These are phyloP conservation scores for Aspergillus sp. DNA, from an alignment of 2,329 filamentous ascomycete species.

Conservation along the genomic window DNA sequence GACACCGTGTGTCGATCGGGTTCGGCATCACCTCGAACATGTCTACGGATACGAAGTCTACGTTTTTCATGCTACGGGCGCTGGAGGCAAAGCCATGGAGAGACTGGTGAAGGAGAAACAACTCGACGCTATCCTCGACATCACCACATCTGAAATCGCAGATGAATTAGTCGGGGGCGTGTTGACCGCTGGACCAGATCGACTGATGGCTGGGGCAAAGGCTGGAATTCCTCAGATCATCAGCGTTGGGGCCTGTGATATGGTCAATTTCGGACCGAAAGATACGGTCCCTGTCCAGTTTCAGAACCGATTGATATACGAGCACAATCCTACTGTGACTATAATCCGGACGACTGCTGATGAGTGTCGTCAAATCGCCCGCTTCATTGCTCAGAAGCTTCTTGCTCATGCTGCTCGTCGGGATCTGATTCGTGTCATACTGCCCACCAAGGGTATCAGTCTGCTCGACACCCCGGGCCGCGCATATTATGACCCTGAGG, in stretches of 20 bases:
- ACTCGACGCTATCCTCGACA: constrained; percentile 63
- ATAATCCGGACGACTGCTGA: constrained; percentile 59
- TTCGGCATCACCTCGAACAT: constrained; percentile 48
- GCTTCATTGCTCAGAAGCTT: constrained; percentile 54
- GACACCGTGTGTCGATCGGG: constrained; percentile 57
- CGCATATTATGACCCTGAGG: constrained; percentile 49
- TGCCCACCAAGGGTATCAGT: constrained; percentile 59
- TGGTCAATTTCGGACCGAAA: constrained; percentile 60
- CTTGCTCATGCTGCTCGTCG: constrained; percentile 30
- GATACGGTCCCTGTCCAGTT: constrained; percentile 54
- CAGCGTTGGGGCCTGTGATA: constrained; percentile 54
- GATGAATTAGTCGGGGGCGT: constrained; percentile 61
- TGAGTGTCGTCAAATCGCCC: constrained; percentile 54
- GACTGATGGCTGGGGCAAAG: constrained; percentile 55
- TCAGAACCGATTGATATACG: constrained; percentile 43
- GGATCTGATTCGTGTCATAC: constrained; percentile 49
- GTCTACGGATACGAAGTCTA: constrained; percentile 51
- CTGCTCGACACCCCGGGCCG: constrained; percentile 52
- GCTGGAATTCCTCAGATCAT: constrained; percentile 56
- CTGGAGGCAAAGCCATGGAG: constrained; percentile 67
- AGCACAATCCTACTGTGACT: constrained; percentile 64
- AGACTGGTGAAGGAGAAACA: constrained; percentile 52
- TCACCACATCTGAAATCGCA: constrained; percentile 68
- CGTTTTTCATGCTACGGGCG: constrained; percentile 66
- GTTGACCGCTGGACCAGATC: constrained; percentile 53